A percentile compares a stretch with the other conserved stretches of the same genome.
These are phyloP conservation scores for Baorangia bicolor DNA, from an alignment of 768 basidiomycete species.

Conservation along the genomic window DNA sequence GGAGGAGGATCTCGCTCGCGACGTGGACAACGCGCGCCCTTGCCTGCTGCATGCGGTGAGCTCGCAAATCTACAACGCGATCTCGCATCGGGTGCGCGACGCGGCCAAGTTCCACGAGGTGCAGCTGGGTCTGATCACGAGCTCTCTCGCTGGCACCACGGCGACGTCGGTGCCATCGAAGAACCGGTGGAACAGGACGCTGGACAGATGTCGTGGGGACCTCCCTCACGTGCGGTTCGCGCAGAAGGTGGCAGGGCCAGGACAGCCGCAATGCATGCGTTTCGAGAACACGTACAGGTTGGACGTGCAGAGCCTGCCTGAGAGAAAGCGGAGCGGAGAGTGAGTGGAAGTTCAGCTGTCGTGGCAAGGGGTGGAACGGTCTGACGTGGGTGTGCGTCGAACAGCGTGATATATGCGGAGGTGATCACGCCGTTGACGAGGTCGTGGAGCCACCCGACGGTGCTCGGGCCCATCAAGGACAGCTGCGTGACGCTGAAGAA, in stretches of 20 bases:
- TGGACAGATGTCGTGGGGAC: background rate
- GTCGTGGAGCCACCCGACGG: background rate
- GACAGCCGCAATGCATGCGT: background rate
- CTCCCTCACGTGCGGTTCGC: background rate
- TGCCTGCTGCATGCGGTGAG: background rate
- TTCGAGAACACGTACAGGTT: background rate
- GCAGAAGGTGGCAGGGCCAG: background rate
- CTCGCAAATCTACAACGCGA: background rate
- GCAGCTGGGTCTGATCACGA: background rate
- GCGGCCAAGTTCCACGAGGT: background rate
- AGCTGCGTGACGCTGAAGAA: fast-evolving
- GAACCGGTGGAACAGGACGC: background rate
- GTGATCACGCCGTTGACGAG: background rate
- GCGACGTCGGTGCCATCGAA: background rate
- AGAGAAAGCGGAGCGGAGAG: background rate
- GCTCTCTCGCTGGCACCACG: background rate
- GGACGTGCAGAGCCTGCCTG: background rate
- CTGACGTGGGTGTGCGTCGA: too few species aligned
- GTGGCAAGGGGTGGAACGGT: too few species aligned
- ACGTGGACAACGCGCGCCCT: too few species aligned
- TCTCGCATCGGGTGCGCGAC: background rate
- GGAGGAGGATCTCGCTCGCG: too few species aligned
- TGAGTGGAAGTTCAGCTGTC: too few species aligned
- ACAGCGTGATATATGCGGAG: background rate
- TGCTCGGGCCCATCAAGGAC: background rate